Percentiles rank a stretch among this genome's conserved stretches.
phyloP scores from a whole-genome alignment of 140 eudicot species.

The Senecio squalidus region DNA sequence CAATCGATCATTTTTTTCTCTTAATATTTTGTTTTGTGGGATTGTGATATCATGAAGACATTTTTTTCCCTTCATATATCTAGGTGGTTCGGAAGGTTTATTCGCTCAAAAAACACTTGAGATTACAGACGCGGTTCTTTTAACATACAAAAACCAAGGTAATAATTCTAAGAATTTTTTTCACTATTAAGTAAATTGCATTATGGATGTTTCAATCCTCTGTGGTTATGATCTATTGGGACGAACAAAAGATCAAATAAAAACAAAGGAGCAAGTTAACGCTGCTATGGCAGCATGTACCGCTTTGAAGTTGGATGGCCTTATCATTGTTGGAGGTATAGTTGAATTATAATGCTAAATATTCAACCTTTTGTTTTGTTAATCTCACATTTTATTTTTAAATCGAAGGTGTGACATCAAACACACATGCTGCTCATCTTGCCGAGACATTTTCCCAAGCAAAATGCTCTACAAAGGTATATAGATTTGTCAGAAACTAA shows the following conservation, averaged over 20 bases:
- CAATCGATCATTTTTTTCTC: background rate
- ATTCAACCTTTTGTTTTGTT: background rate
- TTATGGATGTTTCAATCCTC: slow-evolving; percentile 13
- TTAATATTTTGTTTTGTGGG: too few species aligned
- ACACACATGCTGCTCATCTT: slow-evolving; percentile 95
- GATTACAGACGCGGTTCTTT: slow-evolving; percentile 69
- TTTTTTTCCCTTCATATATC: slow-evolving; percentile 9
- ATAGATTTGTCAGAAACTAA: background rate
- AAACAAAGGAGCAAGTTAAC: slow-evolving; percentile 90
- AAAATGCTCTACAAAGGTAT: slow-evolving; percentile 83
- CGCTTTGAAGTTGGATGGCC: slow-evolving; percentile 79
- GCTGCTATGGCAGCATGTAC: slow-evolving; percentile 80
- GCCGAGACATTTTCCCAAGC: slow-evolving; percentile 93
- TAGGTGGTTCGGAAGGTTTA: slow-evolving; percentile 98
- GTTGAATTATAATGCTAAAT: background rate
- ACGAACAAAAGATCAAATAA: slow-evolving; percentile 86
- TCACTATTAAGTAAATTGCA: background rate
- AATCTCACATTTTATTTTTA: slow-evolving; percentile 3
- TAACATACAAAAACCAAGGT: slow-evolving; percentile 95
- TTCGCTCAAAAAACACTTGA: slow-evolving; percentile 78
- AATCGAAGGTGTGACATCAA: slow-evolving; percentile 81
- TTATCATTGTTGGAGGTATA: slow-evolving; percentile 85
- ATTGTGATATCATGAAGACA: background rate
- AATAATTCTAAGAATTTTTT: too few species aligned
- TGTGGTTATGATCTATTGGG: slow-evolving; percentile 95